Conservation (phyloP, 2,329 filamentous ascomycete genomes). For the Ophioceras dolichostomum region DNA sequence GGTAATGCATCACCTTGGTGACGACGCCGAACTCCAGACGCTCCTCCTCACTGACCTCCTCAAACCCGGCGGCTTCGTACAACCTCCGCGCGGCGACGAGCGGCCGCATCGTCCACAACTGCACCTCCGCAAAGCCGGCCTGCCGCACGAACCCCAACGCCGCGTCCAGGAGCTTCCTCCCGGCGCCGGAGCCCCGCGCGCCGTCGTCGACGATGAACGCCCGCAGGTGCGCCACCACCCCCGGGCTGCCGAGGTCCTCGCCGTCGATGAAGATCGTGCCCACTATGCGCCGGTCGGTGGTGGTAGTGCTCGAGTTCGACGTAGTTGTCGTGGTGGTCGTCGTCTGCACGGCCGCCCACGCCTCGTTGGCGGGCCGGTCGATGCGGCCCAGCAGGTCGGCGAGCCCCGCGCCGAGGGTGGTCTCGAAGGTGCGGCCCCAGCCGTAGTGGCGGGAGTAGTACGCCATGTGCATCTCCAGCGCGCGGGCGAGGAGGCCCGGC, state of each 20-base stretch:
- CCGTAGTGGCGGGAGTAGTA: slow-evolving; percentile 9
- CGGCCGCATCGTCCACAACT: slow-evolving; percentile 11
- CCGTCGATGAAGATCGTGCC: slow-evolving; percentile 17
- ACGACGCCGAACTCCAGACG: not conserved
- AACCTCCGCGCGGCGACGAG: slow-evolving; percentile 12
- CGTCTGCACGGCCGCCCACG: slow-evolving; percentile 13
- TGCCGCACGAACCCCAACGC: slow-evolving; percentile 14
- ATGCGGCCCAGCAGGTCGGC: slow-evolving; percentile 11
- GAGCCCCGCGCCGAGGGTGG: slow-evolving; percentile 8
- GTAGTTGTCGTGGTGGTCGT: no score
- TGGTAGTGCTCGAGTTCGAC: no score
- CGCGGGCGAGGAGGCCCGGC: slow-evolving; percentile 14
- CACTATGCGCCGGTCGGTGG: slow-evolving; percentile 9
- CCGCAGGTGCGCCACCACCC: slow-evolving; percentile 12
- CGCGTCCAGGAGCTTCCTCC: slow-evolving; percentile 11
- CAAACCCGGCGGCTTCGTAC: slow-evolving; percentile 15
- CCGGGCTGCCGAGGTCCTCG: slow-evolving; percentile 6
- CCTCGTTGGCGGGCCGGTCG: slow-evolving; percentile 11
- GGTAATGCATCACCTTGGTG: not conserved
- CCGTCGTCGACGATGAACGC: slow-evolving; percentile 16
- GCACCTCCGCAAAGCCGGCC: slow-evolving; percentile 11
- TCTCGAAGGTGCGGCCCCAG: slow-evolving; percentile 14
- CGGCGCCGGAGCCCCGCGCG: slow-evolving; percentile 11
- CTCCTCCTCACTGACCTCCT: not conserved
- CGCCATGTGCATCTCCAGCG: slow-evolving; percentile 15